These are phyloP conservation scores for Sclerotinia subarctica DNA, from an alignment of 2,329 filamentous ascomycete species.

Conservation along the genomic window DNA sequence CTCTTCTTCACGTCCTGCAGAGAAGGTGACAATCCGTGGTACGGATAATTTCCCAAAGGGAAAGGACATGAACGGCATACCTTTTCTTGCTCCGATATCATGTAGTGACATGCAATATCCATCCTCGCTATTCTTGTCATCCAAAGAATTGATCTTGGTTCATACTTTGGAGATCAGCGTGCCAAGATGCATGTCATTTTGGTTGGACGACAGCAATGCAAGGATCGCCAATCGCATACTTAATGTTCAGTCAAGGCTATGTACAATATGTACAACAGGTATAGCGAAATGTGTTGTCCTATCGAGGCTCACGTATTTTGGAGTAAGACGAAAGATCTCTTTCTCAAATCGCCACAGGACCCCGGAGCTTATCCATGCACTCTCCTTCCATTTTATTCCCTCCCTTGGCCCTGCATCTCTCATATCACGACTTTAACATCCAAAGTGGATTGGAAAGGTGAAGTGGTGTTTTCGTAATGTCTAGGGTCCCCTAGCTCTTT, in stretches of 20 bases:
- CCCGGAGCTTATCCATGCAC: conserved; percentile 1
- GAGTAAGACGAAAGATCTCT: not conserved
- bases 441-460: conserved; percentile 14
- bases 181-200: conserved; percentile 10
- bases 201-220: conserved; percentile 6
- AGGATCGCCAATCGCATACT: conserved; percentile 12
- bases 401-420: conserved; percentile 13
- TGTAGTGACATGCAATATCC: not conserved
- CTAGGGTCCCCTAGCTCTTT: conserved; percentile 34
- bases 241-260: conserved; percentile 3
- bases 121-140: conserved; percentile 1
- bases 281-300: conserved; percentile 12
- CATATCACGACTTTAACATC: conserved; percentile 4
- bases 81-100: conserved; percentile 5
- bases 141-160: not conserved
- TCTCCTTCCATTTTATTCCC: conserved; percentile 1
- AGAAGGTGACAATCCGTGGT: conserved; percentile 8
- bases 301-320: conserved; percentile 13
- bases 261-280: conserved; percentile 5
- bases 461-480: conserved; percentile 14
- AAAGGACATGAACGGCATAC: conserved; percentile 2
- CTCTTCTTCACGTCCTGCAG: not conserved
- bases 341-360: not conserved
- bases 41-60: not conserved
- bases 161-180: not conserved